These are phyloP conservation scores for Trichoderma sp. DNA, from an alignment of 2,329 filamentous ascomycete species.

Conservation along the genomic window DNA sequence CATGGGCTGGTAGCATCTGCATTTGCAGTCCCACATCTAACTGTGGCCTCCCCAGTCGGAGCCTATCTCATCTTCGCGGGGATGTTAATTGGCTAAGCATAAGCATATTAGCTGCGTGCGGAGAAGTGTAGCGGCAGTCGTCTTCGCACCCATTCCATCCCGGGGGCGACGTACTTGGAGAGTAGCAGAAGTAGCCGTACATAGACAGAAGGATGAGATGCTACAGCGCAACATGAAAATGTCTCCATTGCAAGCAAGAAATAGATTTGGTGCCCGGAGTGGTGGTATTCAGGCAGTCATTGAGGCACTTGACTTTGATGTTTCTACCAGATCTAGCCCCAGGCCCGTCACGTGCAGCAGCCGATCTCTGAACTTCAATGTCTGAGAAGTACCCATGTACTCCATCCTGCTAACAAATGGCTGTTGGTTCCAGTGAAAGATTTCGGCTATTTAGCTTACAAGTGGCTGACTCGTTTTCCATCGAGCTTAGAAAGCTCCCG, in stretches of 20 bases:
- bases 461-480: not conserved
- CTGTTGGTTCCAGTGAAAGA: not conserved
- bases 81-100: constrained; percentile 8
- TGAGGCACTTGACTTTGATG: not conserved
- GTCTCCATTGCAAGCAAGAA: not conserved
- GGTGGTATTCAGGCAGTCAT: not conserved
- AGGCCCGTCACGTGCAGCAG: not conserved
- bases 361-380: not conserved
- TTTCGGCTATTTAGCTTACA: constrained; percentile 6
- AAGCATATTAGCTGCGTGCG: constrained; percentile 10
- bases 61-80: constrained; percentile 13
- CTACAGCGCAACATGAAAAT: not conserved
- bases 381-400: not conserved
- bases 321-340: not conserved
- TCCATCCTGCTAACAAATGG: not conserved
- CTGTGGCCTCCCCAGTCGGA: constrained; percentile 10
- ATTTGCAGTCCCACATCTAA: not conserved
- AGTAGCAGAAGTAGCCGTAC: not conserved
- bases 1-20: not conserved
- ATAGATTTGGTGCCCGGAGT: not conserved
- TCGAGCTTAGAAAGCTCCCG: not conserved
- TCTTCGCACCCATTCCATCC: not conserved
- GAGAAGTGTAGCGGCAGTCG: not conserved
- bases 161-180: not conserved
- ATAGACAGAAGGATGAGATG: not conserved